Evolutionary conservation across 1,139 yeast genomes (phyloP), one percentile per base, ranked within the genome.

Genomic region (Suhomyces panamericanus): DNA sequence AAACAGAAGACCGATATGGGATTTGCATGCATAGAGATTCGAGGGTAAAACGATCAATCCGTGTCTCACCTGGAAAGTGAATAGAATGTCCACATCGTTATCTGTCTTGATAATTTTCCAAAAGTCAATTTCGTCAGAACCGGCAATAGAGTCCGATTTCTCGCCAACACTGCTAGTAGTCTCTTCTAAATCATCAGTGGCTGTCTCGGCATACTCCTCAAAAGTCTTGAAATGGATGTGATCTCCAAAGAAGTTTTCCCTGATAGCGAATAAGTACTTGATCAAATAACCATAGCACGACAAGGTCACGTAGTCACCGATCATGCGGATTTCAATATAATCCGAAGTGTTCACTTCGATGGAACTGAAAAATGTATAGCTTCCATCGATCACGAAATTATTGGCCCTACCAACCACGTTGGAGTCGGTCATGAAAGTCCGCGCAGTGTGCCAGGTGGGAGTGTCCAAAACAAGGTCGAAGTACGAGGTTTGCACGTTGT

Each of bases 161-260:
- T 30, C 34, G 13, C 14, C 24, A 13, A 29, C 14, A 24, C 31
- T 39, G 13, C 32, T 40, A 1, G 42, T 16, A 17, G 38, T 36
- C 2, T 27, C 30, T 6, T 35, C 35, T 4, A 48, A 31, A 6
- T 41, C 43, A 10, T 32, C 30, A n/a, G 49, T 53, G 7, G 48
- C 30, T 9, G 52, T 58, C 17, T 56, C 52, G 3, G 78, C 72
- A 53, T 83, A 89, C 61, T 93, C 99, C 53, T 89, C 95, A 44
- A 88, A 77, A 0, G 98, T 93, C 55, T 79, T 82, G 60, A 91
- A 93, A 55, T 85, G 90, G n/a, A 80, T 75, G 50, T 78, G 75
- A 42, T 88, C 95, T 4, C 98, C 99, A 64, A 93, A 87, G 60
- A 91, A 91, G 58, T 93, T 93, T 58, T 87, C 96, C 38, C 87